A percentile compares a stretch with the other conserved stretches of the same genome.
Evolutionary conservation across 2,329 filamentous ascomycete species (phyloP).

Genomic region (Diaporthe citri): DNA sequence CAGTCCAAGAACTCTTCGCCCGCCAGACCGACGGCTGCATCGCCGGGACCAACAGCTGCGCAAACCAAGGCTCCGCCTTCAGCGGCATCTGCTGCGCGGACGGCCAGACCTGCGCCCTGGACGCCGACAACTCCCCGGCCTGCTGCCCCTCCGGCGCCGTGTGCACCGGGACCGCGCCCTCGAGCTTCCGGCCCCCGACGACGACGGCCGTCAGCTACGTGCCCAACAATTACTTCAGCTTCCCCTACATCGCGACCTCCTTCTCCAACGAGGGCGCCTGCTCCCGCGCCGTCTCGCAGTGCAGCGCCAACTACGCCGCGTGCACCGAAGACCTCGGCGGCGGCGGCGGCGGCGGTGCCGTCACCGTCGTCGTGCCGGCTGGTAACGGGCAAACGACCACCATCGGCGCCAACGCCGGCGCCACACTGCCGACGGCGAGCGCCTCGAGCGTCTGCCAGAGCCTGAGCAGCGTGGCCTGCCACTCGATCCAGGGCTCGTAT

Average conservation of each 20-base stretch:
- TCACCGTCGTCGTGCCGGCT: constrained; percentile 69
- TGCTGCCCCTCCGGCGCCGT: constrained; percentile 64
- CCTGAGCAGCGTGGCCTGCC: constrained; percentile 66
- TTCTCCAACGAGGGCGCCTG: constrained; percentile 66
- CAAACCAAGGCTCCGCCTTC: constrained; percentile 60
- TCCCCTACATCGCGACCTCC: constrained; percentile 68
- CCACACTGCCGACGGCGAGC: constrained; percentile 54
- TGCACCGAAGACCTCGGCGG: constrained; percentile 64
- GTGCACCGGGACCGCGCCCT: constrained; percentile 68
- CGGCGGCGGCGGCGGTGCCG: constrained; percentile 51
- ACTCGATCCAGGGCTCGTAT: constrained; percentile 55
- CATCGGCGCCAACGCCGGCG: constrained; percentile 56
- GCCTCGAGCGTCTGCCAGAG: constrained; percentile 69
- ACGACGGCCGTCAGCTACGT: constrained; percentile 63
- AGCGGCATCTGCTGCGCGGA: constrained; percentile 63
- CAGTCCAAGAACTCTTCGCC: constrained; percentile 40
- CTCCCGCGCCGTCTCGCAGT: constrained; percentile 63
- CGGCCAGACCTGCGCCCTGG: constrained; percentile 64
- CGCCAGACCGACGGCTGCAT: constrained; percentile 55
- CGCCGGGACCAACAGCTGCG: constrained; percentile 64
- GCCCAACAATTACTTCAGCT: constrained; percentile 69
- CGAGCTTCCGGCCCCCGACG: constrained; percentile 50
- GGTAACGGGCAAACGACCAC: constrained; percentile 64
- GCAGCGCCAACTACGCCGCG: constrained; percentile 65
- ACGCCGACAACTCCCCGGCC: constrained; percentile 62